Evolutionary conservation across 176 grass and related monocot species (phyloP), one percentile per base, ranked within the genome.

Genomic region (Cenchrus americanus): DNA sequence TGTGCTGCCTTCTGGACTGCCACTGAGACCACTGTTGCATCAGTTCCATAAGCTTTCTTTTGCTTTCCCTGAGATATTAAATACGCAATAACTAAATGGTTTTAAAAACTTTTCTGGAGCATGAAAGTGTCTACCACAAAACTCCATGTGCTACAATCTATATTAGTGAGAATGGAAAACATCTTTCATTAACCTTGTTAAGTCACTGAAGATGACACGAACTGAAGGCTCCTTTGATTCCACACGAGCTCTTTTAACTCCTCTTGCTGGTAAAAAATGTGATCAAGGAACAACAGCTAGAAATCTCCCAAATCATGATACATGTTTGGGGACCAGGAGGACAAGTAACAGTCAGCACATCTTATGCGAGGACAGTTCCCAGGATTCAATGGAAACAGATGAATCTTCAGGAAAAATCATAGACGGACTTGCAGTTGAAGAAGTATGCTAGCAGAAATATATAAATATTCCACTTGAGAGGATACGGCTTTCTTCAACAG

Each of bases 11-110:
- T 49, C 75, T 79, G 40, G 96, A 81, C 71, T 99, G 85, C 96
- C 96, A 99, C 59, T 99, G 73, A 17, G 91, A 93, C 96, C 96
- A 99, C 21, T 92, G 83, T 48, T 92, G 89, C 96, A 99, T 96
- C 34, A 94, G 40, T 81, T 90, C 93, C 85, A 90, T 82, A 22
- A 99, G 89, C 49, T 92, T 99, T 60, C 81, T 89, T 88, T 90
- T 96, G 83, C 91, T 96, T 90, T 96, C 91, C 85, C 96, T 99
- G 48, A 22, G 77, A 52, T 52, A 77, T 79, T 32, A 82, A 80
- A 44, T 69, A 71, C 5, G 58, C 11, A 37, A 18, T 62, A 43
- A 44, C 48, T 7, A 85, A 84, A 49, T 23, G 23, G 21, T 75
- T 34, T 12, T 34, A 18, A 6, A 62, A 17, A 12, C 42, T 21